These are phyloP conservation scores for Beta lomatogona DNA, from an alignment of 179 eudicot genomes.

Conservation along the genomic window DNA sequence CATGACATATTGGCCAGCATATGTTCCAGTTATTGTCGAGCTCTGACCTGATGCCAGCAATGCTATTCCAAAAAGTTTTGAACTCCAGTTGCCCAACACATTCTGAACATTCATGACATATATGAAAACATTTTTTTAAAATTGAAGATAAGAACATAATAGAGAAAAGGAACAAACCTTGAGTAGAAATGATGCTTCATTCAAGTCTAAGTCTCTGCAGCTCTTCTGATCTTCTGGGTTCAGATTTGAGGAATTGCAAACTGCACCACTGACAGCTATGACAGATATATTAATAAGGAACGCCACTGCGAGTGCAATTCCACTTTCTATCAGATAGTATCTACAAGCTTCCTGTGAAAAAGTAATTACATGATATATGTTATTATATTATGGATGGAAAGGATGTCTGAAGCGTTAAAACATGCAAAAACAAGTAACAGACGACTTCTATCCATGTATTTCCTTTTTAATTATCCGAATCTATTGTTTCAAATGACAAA, in stretches of 20 bases:
- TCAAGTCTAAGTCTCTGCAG: constrained; percentile 83
- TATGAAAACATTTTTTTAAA: no score
- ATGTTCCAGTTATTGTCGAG: constrained; percentile 98
- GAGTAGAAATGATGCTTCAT: constrained; percentile 87
- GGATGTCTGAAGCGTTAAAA: constrained; percentile 1
- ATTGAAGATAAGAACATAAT: neutral
- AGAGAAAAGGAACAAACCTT: constrained; percentile 41
- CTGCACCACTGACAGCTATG: constrained; percentile 90
- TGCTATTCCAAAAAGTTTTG: constrained; percentile 91
- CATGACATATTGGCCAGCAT: constrained; percentile 99
- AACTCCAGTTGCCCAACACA: constrained; percentile 95
- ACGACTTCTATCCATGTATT: neutral
- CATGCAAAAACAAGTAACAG: neutral
- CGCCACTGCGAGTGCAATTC: constrained; percentile 75
- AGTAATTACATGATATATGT: constrained; percentile 7
- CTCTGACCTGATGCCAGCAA: constrained; percentile 99
- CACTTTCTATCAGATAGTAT: constrained; percentile 90
- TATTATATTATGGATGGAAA: neutral
- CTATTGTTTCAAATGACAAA: neutral
- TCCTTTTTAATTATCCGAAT: neutral
- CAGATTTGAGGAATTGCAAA: constrained; percentile 71
- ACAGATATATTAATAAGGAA: constrained; percentile 88
- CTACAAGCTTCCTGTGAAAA: constrained; percentile 84
- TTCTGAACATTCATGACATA: constrained; percentile 44
- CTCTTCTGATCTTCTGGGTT: constrained; percentile 60